Conservation (phyloP, 257 asterid genomes). For the Verbascum thapsus region DNA sequence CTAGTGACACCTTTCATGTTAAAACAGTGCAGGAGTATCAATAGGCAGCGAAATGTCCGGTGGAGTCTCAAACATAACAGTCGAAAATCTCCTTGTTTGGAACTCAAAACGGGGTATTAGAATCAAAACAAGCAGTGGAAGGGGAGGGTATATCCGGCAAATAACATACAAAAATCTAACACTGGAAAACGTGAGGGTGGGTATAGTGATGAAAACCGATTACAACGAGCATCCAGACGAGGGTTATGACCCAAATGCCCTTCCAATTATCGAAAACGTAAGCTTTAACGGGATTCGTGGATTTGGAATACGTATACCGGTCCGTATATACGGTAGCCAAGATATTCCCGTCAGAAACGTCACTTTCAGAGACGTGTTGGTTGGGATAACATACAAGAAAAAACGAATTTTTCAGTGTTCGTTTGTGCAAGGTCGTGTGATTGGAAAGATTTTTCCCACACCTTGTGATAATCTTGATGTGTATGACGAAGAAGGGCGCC, state of each 20-base stretch:
- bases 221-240: constrained; percentile 87
- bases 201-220: constrained; percentile 84
- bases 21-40: constrained; percentile 87
- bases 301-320: constrained; percentile 84
- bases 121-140: constrained; percentile 82
- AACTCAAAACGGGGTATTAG: constrained; percentile 86
- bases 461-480: constrained; percentile 87
- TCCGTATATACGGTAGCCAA: constrained; percentile 79
- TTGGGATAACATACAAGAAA: constrained; percentile 89
- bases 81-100: constrained; percentile 81
- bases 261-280: constrained; percentile 70
- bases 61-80: constrained; percentile 70
- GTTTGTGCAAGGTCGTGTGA: constrained; percentile 75
- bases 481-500: constrained; percentile 63
- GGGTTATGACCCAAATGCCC: constrained; percentile 74
- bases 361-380: constrained; percentile 68
- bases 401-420: constrained; percentile 87
- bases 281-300: constrained; percentile 72
- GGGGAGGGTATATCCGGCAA: constrained; percentile 79
- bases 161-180: constrained; percentile 73
- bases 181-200: constrained; percentile 79
- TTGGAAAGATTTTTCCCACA: constrained; percentile 73
- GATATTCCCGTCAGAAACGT: constrained; percentile 72
- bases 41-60: constrained; percentile 99
- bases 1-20: constrained; percentile 31